Percentiles rank a stretch among this genome's conserved stretches.
Evolutionary conservation across 371 early-diverging fungal species (phyloP).

Genomic region (Zancudomyces culisetae): DNA sequence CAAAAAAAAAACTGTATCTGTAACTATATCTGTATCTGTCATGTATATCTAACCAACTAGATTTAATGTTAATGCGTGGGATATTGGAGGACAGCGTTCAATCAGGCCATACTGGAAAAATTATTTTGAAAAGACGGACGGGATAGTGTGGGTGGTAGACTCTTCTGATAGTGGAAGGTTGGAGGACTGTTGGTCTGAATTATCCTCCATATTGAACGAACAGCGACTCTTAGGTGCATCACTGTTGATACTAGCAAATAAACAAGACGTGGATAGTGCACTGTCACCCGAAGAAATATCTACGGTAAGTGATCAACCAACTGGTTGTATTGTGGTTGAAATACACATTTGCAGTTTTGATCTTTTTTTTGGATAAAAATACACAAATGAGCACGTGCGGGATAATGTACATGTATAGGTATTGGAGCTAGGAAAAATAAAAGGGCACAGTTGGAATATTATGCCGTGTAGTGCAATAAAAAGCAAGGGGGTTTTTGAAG

Average conservation of each 20-base stretch:
- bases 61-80: conserved; percentile 78
- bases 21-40: not conserved
- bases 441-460: conserved; percentile 85
- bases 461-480: conserved; percentile 76
- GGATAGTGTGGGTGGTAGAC: conserved; percentile 97
- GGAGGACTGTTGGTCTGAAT: conserved; percentile 58
- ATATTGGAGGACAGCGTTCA: conserved; percentile 96
- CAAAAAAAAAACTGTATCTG: not conserved
- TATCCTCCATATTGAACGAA: conserved; percentile 58
- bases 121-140: conserved; percentile 98
- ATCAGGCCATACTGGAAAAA: conserved; percentile 98
- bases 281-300: conserved; percentile 49
- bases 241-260: conserved; percentile 84
- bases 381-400: too few relatives aligned
- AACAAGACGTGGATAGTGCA: conserved; percentile 85
- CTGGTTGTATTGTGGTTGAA: too few relatives aligned
- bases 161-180: conserved; percentile 69
- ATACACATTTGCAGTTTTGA: too few relatives aligned
- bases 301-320: conserved; percentile 1
- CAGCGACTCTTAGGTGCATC: conserved; percentile 88
- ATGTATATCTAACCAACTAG: conserved; percentile 12
- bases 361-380: too few relatives aligned
- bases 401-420: too few relatives aligned
- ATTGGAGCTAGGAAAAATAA: conserved; percentile 48
- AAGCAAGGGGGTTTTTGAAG: conserved; percentile 63